Conservation (phyloP, 2,329 filamentous ascomycete genomes). For the Tolypocladium capitatum region DNA sequence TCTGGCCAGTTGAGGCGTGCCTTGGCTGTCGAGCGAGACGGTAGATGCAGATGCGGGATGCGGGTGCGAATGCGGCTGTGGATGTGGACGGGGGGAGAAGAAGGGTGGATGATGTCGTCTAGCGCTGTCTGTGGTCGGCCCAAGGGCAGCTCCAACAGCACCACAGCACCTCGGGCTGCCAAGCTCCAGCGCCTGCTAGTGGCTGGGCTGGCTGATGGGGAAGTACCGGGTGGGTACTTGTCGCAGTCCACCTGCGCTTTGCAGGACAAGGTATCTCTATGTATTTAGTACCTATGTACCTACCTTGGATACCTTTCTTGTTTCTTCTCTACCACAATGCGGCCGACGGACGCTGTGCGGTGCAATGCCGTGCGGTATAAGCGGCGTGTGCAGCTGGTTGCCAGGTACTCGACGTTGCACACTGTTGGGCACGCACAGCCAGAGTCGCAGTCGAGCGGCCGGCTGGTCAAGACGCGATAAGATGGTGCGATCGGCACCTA, state of each 20-base stretch:
- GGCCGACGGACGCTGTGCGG: neutral
- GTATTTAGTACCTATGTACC: neutral
- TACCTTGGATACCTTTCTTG: neutral
- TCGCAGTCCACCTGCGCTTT: neutral
- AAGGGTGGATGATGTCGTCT: slow-evolving; percentile 14
- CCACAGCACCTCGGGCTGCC: neutral
- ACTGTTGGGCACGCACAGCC: neutral
- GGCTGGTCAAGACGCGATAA: neutral
- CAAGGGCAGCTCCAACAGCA: slow-evolving; percentile 7
- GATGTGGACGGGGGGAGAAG: slow-evolving; percentile 8
- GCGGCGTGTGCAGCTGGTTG: neutral
- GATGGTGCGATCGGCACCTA: neutral
- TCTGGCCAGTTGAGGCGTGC: slow-evolving; percentile 2
- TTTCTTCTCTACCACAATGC: neutral
- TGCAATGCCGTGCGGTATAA: neutral
- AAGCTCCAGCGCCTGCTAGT: neutral
- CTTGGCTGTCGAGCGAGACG: slow-evolving; percentile 4
- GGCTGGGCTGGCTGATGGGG: neutral
- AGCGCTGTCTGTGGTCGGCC: slow-evolving; percentile 8
- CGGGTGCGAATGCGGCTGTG: slow-evolving; percentile 2
- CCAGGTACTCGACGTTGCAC: neutral
- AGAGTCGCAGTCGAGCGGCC: too few relatives aligned
- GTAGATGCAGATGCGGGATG: slow-evolving; percentile 1
- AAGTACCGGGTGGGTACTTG: neutral
- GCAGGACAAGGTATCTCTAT: too few relatives aligned